A percentile compares a stretch with the other conserved stretches of the same genome.
Evolutionary conservation across 2,329 filamentous ascomycete species (phyloP).

Genomic region (Myriosclerotinia duriaeana): DNA sequence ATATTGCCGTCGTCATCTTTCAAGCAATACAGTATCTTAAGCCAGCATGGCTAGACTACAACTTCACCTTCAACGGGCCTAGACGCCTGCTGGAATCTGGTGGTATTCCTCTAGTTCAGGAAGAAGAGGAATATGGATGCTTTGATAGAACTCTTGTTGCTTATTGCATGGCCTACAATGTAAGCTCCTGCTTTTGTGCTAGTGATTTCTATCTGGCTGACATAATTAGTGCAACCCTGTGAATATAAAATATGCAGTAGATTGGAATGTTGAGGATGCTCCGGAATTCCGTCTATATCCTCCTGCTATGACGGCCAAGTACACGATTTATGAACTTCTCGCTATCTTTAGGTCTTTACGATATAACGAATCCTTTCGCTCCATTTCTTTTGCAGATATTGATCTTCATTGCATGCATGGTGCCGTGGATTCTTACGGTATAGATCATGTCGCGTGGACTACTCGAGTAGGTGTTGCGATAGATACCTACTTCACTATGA

Average conservation of each 20-base stretch:
- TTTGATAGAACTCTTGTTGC: conserved; percentile 68
- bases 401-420: conserved; percentile 64
- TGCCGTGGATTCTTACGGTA: conserved; percentile 57
- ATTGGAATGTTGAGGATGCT: conserved; percentile 62
- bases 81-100: conserved; percentile 52
- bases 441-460: conserved; percentile 60
- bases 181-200: conserved; percentile 38
- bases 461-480: conserved; percentile 50
- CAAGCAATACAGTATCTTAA: conserved; percentile 62
- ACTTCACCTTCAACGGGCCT: conserved; percentile 62
- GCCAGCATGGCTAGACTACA: conserved; percentile 63
- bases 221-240: conserved; percentile 51
- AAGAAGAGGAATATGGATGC: conserved; percentile 58
- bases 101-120: conserved; percentile 46
- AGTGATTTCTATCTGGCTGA: conserved; percentile 16
- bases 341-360: conserved; percentile 68
- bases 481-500: conserved; percentile 38
- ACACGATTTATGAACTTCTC: conserved; percentile 62
- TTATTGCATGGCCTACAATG: conserved; percentile 67
- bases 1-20: conserved; percentile 62
- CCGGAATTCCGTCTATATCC: conserved; percentile 64
- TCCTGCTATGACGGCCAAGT: conserved; percentile 54
- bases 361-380: conserved; percentile 68
- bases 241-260: conserved; percentile 63
- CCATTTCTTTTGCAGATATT: conserved; percentile 66